A percentile compares a stretch with the other conserved stretches of the same genome.
Conservation (phyloP, 768 basidiomycete genomes). For the Clitopilus hobsonii region DNA sequence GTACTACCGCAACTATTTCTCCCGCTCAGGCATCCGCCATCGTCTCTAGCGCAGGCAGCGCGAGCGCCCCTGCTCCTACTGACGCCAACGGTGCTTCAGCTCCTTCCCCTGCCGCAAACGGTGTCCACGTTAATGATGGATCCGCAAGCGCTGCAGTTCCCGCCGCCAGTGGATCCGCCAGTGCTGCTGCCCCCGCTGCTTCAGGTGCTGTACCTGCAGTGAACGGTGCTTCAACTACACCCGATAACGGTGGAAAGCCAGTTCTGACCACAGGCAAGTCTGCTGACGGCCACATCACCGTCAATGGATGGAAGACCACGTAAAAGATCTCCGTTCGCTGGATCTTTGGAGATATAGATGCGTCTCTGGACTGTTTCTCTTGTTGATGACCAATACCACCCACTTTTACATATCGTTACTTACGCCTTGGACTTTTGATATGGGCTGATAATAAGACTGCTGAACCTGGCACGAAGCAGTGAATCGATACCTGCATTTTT, state of each 20-base stretch:
- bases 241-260: slow-evolving; percentile 24
- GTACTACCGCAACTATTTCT: slow-evolving; percentile 14
- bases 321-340: neutral
- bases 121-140: slow-evolving; percentile 2
- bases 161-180: slow-evolving; percentile 13
- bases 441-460: neutral
- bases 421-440: neutral
- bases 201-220: slow-evolving; percentile 16
- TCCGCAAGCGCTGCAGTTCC: slow-evolving; percentile 16
- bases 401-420: neutral
- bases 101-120: slow-evolving; percentile 10
- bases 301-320: slow-evolving; percentile 38
- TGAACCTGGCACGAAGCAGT: neutral
- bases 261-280: slow-evolving; percentile 37
- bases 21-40: slow-evolving; percentile 18
- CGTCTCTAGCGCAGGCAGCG: slow-evolving; percentile 12
- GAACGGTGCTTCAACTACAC: slow-evolving; percentile 14
- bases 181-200: slow-evolving; percentile 16
- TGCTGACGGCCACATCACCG: slow-evolving; percentile 35
- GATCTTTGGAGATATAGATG: neutral
- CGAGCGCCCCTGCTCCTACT: slow-evolving; percentile 14
- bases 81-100: slow-evolving; percentile 14
- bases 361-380: neutral
- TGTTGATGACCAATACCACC: neutral
- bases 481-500: neutral